Conservation (phyloP, 1,139 yeast genomes). For the Suhomyces bokatorum region DNA sequence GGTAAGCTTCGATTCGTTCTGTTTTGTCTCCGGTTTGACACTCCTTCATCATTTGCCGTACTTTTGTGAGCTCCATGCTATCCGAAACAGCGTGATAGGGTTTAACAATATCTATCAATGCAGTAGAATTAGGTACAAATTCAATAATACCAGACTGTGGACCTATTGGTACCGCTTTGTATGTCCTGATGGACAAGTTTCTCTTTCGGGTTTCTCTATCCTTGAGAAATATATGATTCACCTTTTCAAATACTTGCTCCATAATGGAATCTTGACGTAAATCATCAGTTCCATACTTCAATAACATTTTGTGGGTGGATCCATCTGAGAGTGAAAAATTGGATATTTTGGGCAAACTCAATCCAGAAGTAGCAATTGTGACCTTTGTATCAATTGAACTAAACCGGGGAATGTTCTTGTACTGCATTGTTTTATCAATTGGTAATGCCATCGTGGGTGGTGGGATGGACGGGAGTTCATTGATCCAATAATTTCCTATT, state of each 20-base stretch:
- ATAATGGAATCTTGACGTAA: conserved; percentile 92
- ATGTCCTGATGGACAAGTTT: conserved; percentile 68
- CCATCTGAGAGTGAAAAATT: conserved; percentile 61
- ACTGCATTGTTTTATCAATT: conserved; percentile 46
- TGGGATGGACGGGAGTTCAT: conserved; percentile 55
- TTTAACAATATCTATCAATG: conserved; percentile 66
- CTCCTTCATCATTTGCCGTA: conserved; percentile 64
- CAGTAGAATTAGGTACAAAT: conserved; percentile 76
- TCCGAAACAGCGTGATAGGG: conserved; percentile 57
- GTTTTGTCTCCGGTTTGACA: conserved; percentile 48
- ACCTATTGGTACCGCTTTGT: conserved; percentile 87
- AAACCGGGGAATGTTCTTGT: conserved; percentile 52
- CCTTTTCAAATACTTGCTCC: conserved; percentile 95
- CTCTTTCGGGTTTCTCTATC: conserved; percentile 60
- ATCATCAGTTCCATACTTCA: conserved; percentile 90
- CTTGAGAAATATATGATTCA: conserved; percentile 62
- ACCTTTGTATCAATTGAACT: conserved; percentile 45
- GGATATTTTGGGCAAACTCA: conserved; percentile 83
- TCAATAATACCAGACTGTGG: conserved; percentile 87
- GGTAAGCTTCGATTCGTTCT: conserved; percentile 53
- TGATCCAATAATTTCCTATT: conserved; percentile 59
- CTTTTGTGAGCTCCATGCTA: conserved; percentile 51
- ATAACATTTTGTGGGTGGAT: conserved; percentile 51
- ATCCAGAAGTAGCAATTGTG: conserved; percentile 71
- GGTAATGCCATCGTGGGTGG: conserved; percentile 62